Evolutionary conservation across 106 monocot genomes (phyloP).

Genomic region (Hemerocallis citrina): DNA sequence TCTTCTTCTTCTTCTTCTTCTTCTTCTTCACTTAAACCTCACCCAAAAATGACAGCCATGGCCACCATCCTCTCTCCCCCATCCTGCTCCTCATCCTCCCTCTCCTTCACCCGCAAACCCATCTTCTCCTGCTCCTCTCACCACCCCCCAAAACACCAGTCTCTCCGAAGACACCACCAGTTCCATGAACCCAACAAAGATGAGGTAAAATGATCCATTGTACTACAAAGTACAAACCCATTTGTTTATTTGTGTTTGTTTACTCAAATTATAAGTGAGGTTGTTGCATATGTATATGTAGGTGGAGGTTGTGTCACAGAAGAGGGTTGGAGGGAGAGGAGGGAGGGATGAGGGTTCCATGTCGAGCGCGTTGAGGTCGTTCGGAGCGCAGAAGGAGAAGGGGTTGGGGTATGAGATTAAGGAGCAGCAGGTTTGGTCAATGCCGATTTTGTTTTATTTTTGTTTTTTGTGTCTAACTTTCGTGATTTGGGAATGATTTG

Average conservation of each 20-base stretch:
- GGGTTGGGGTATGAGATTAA: slow-evolving; percentile 40
- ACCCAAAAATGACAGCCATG: slow-evolving; percentile 9
- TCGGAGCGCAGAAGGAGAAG: slow-evolving; percentile 42
- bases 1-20: not conserved
- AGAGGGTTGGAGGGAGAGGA: slow-evolving; percentile 20
- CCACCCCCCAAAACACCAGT: not conserved
- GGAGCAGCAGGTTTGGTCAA: slow-evolving; percentile 39
- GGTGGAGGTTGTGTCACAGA: slow-evolving; percentile 30
- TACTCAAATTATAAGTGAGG: not conserved
- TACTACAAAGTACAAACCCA: not conserved
- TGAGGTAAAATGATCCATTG: not conserved
- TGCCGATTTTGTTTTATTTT: not conserved
- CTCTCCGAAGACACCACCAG: slow-evolving; percentile 2
- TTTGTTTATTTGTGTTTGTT: not conserved
- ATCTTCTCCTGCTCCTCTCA: not conserved
- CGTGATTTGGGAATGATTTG: not conserved
- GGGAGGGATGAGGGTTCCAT: slow-evolving; percentile 19
- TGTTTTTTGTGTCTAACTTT: not conserved
- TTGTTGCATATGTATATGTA: not conserved
- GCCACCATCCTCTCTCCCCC: slow-evolving; percentile 5
- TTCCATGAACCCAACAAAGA: not conserved
- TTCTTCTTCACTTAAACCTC: not conserved
- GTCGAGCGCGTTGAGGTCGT: slow-evolving; percentile 35
- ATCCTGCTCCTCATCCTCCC: slow-evolving; percentile 13
- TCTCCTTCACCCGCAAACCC: not conserved